Evolutionary conservation across 148 eudicot genomes (phyloP), one percentile per base, ranked within the genome.

Genomic region (Heliosperma pusillum): DNA sequence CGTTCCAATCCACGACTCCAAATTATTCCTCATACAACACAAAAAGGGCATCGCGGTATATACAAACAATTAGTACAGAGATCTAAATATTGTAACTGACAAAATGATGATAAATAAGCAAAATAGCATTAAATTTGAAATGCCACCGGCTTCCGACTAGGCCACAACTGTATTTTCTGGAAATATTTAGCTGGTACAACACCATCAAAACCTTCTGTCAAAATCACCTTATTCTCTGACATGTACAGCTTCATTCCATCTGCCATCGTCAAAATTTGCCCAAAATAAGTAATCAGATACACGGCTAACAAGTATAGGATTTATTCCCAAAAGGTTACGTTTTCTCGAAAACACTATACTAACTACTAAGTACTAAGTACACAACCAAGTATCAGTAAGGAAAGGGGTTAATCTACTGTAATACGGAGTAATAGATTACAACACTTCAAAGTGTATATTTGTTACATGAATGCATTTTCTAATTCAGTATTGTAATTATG

Each of bases 171-270:
- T 25, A 95, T 85, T 85, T 81, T 89, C 80, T 84, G 82, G 73
- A 95, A 89, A 79, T 86, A 95, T 76, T 89, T 89, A 47, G 85
- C 86, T 0, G 96, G 97, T 66, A 95, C 94, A 66, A 81, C 89
- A 4, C 99, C 97, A 52, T 89, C 92, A 79, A 95, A 89, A 53
- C 98, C 98, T 84, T 94, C 98, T 2, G 98, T 92, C 74, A 95
- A 81, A 56, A 95, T 84, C 73, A 95, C 98, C 79, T 78, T 81
- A 81, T 95, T 92, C 47, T 95, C 97, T 2, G 97, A 92, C 53
- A 90, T 84, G 80, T 88, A 95, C 56, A 95, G 83, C 87, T 92
- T n/a, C n/a, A n/a, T 85, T 74, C 96, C 99, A 72, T 90, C 99
- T 94, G 89, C 74, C 44, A 64, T 24, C n/a, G 45, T 52, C 42